Base-by-base conservation (phyloP, 2,329 filamentous ascomycete species). In the Thelonectria blattea region DNA sequence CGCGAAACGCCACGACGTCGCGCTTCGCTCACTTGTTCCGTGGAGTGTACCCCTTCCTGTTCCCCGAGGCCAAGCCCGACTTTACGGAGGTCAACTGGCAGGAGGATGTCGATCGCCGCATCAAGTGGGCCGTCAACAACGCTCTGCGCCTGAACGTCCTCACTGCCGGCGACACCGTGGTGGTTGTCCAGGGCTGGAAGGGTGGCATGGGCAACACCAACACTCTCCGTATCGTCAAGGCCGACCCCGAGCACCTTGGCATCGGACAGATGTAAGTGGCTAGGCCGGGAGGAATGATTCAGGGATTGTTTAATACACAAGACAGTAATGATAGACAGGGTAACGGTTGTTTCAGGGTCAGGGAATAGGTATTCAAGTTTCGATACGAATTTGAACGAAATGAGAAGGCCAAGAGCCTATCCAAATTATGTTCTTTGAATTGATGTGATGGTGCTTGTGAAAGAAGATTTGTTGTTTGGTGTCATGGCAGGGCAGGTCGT, bases 31-130 rank as follows among this genome's bases (percentile, higher is more conserved):
- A 99, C 79, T 81, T 99, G 77, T 98, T 97, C 83, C 94, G 95
- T 75, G 95, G 95, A 72, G 94, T 99, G 64, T 99, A 97, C 77
- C 95, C 95, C 60, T 99, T 99, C 90, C 85, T 91, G 73, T 98
- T 97, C 85, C 87, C 90, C 55, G 91, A 97, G 83, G 80, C 83
- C 72, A 98, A 98, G 88, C 95, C 95, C 71, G 92, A 99, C 83
- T 99, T 98, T 81, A 86, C 85, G 77, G 87, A 90, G 79, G 87
- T 90, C 73, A 93, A 96, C 81, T 99, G 95, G 95, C 95, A 99
- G 83, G 93, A 98, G 84, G 94, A 99, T 80, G 95, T 99, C 71
- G 95, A 99, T 81, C 88, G 89, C 77, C 92, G 95, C 75, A 92
- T 99, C 79, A 97, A 94, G 86, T 99, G 94, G 93, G 95, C 92